Conservation (phyloP, 768 basidiomycete genomes). For the Suillus subaureus region DNA sequence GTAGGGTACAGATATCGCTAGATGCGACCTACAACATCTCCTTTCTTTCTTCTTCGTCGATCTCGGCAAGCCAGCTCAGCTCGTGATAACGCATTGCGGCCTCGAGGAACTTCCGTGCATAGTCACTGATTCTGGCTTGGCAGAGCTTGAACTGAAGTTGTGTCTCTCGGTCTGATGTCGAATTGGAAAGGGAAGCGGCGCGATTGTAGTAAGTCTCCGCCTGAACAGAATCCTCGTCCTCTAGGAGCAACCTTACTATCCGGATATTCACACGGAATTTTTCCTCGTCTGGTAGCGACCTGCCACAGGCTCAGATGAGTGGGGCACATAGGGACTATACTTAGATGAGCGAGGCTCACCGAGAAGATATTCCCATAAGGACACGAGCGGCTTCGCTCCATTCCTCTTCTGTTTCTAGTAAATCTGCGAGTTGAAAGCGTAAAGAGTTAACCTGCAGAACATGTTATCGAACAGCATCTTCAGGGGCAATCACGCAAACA, state of each 20-base stretch:
- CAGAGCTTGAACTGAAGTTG: slow-evolving; percentile 87
- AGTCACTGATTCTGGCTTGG: slow-evolving; percentile 94
- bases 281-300: slow-evolving; percentile 74
- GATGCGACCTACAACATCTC: slow-evolving; percentile 76
- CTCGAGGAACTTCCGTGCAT: slow-evolving; percentile 89
- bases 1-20: slow-evolving; percentile 17
- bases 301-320: slow-evolving; percentile 28
- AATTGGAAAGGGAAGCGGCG: slow-evolving; percentile 86
- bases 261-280: slow-evolving; percentile 91
- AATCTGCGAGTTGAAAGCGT: slow-evolving; percentile 87
- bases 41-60: slow-evolving; percentile 91
- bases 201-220: slow-evolving; percentile 99
- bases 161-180: slow-evolving; percentile 76
- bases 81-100: slow-evolving; percentile 95
- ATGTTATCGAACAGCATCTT: slow-evolving; percentile 8
- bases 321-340: not conserved
- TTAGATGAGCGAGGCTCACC: slow-evolving; percentile 75
- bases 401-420: slow-evolving; percentile 87
- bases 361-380: slow-evolving; percentile 81
- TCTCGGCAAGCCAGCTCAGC: slow-evolving; percentile 85
- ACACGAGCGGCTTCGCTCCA: slow-evolving; percentile 93
- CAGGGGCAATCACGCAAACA: slow-evolving; percentile 24
- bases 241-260: slow-evolving; percentile 90
- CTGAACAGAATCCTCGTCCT: slow-evolving; percentile 95
- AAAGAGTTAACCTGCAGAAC: slow-evolving; percentile 71